Base-by-base conservation (phyloP, 306 rosid species). In the Cicer cuneatum region DNA sequence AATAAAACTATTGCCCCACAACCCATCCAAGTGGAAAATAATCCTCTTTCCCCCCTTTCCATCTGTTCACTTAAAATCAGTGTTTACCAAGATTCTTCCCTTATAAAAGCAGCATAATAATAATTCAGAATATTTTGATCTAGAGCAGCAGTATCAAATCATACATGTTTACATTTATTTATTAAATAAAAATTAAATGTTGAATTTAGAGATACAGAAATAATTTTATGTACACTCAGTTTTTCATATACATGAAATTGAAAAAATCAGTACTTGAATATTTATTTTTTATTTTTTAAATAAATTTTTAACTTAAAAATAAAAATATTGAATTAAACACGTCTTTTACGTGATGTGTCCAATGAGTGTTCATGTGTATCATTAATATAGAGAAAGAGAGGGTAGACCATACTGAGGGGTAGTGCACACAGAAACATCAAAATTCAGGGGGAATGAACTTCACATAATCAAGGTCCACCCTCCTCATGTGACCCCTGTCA, bases 361-460 rank as follows among this genome's bases (percentile, higher is more conserved):
- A 29, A 29, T 29, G 33, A 29, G 33, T 3, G 35, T 29, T 29
- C 5, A 29, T 29, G 35, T 29, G 35, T 29, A 29, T 29, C 4
- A 29, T 29, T 29, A 29, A 29, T 29, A 3, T 29, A 29, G 3
- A 29, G 6, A 60, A 12, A 60, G 19, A 48, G 7, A 21, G 29
- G 24, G 37, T 52, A 84, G 40, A 53, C 81, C 73, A 69, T 69
- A 46, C 47, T 35, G 46, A 35, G 11, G n/a, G 62, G 10, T 52
- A 15, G 38, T 69, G 54, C 12, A 77, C 51, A 59, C 71, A 57
- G 70, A 40, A 74, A 74, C 87, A 84, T 85, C 87, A 86, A 70
- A 77, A 82, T 75, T 79, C 96, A 86, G 95, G 96, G 98, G 97
- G 97, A 97, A 94, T 94, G 97, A 85, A 94, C 90, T 78, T 83